Evolutionary conservation across 352 stramenopile species (phyloP).

Genomic region (Saprolegnia diclina): DNA sequence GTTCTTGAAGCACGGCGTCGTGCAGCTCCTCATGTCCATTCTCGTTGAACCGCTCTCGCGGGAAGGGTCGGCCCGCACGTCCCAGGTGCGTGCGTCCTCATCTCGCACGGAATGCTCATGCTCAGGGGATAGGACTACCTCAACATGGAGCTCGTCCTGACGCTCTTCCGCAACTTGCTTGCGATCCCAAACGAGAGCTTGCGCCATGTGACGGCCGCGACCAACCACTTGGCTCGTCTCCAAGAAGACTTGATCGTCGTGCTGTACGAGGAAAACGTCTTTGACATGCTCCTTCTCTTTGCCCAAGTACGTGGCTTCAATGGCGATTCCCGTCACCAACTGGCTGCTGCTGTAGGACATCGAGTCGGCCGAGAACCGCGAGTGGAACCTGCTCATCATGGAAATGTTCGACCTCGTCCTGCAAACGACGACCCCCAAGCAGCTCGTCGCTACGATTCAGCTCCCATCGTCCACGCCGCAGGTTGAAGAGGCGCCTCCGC

Average conservation of each 20-base stretch:
- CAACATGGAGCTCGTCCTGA: slow-evolving; percentile 85
- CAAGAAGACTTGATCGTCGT: slow-evolving; percentile 76
- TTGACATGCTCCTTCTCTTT: slow-evolving; percentile 84
- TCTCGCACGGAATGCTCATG: background rate
- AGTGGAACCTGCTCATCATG: slow-evolving; percentile 87
- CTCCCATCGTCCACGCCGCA: slow-evolving; percentile 12
- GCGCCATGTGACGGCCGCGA: slow-evolving; percentile 74
- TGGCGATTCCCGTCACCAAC: background rate
- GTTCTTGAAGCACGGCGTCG: slow-evolving; percentile 60
- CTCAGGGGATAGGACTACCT: slow-evolving; percentile 49
- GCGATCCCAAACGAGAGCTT: slow-evolving; percentile 76
- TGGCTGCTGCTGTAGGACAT: slow-evolving; percentile 58
- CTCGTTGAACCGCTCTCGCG: slow-evolving; percentile 71
- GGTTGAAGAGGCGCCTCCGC: slow-evolving; percentile 12
- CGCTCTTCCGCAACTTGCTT: slow-evolving; percentile 75
- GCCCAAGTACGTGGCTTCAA: slow-evolving; percentile 37
- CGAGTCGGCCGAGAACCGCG: slow-evolving; percentile 70
- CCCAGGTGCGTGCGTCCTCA: slow-evolving; percentile 30
- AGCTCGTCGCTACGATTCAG: slow-evolving; percentile 55
- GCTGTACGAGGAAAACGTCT: slow-evolving; percentile 75
- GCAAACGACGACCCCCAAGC: slow-evolving; percentile 58
- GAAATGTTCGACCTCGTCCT: slow-evolving; percentile 84
- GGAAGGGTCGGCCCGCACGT: slow-evolving; percentile 50
- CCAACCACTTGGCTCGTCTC: slow-evolving; percentile 65
- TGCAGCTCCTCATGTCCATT: slow-evolving; percentile 83